These are phyloP conservation scores for Glycine soja DNA, from an alignment of 306 rosid species.

Conservation along the genomic window DNA sequence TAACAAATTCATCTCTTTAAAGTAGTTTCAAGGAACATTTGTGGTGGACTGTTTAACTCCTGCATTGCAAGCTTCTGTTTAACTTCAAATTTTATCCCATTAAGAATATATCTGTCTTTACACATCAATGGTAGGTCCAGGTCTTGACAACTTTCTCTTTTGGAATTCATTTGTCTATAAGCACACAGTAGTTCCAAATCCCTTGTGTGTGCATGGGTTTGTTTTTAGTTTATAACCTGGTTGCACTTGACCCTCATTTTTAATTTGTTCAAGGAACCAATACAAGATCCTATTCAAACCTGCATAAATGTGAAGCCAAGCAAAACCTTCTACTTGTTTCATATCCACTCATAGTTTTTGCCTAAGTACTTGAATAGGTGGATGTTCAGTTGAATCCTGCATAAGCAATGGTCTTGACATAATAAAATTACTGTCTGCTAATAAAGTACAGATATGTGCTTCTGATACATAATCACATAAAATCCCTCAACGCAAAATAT, in stretches of 20 bases:
- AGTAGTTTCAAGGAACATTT: constrained; percentile 34
- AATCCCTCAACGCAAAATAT: constrained; percentile 25
- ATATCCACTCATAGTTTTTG: not conserved
- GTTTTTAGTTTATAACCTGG: constrained; percentile 30
- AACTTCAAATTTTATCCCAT: constrained; percentile 8
- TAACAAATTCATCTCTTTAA: constrained; percentile 33
- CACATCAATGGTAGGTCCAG: constrained; percentile 17
- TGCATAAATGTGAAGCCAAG: constrained; percentile 18
- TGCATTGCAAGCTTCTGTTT: constrained; percentile 33
- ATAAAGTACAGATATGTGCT: not conserved
- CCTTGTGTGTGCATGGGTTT: constrained; percentile 12
- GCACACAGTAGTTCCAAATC: constrained; percentile 8
- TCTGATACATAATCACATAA: not conserved
- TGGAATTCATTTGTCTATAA: constrained; percentile 9
- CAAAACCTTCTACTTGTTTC: constrained; percentile 9
- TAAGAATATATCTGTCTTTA: not conserved
- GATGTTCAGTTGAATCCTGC: constrained; percentile 28
- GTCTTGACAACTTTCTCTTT: constrained; percentile 31
- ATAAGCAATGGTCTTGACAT: not conserved
- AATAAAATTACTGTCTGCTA: not conserved
- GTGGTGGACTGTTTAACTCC: constrained; percentile 28
- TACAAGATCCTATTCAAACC: constrained; percentile 8
- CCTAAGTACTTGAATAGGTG: not conserved
- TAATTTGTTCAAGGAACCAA: constrained; percentile 37
- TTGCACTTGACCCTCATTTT: not conserved